Evolutionary conservation across 163 green algal species (phyloP).

Genomic region (Smithsoniella earleae): DNA sequence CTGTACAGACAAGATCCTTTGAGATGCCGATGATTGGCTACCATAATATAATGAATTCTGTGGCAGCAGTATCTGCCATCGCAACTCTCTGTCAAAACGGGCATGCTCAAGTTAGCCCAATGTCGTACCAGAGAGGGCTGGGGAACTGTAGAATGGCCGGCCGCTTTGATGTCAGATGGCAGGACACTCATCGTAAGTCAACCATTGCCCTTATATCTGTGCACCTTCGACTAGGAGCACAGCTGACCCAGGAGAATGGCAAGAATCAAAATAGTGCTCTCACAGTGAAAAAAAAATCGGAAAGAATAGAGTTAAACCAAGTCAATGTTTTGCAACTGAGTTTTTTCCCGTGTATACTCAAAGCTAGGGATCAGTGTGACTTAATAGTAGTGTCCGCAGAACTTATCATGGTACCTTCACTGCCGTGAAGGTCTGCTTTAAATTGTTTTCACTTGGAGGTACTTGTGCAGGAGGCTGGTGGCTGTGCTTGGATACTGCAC

Average conservation of each 20-base stretch:
- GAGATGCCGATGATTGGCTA: neutral
- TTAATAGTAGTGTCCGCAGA: neutral
- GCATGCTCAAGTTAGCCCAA: neutral
- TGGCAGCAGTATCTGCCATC: neutral
- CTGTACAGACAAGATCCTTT: neutral
- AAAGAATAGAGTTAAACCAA: neutral
- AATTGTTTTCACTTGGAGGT: neutral
- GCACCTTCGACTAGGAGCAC: neutral
- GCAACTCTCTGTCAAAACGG: neutral
- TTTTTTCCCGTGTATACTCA: neutral
- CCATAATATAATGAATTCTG: conserved; percentile 14
- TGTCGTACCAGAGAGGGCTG: neutral
- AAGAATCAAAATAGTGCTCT: too few species aligned
- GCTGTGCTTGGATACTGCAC: conserved; percentile 61
- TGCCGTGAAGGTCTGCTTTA: neutral
- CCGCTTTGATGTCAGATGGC: neutral
- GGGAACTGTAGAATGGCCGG: neutral
- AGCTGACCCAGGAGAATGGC: neutral
- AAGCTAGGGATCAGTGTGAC: neutral
- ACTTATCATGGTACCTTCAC: too few species aligned
- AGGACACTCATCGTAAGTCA: neutral
- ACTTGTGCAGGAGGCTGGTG: conserved; percentile 37
- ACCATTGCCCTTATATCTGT: neutral
- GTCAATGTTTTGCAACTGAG: neutral
- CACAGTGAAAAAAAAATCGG: neutral